Conservation (phyloP, 2,329 filamentous ascomycete species). For the Trichoderma guizhouense region DNA sequence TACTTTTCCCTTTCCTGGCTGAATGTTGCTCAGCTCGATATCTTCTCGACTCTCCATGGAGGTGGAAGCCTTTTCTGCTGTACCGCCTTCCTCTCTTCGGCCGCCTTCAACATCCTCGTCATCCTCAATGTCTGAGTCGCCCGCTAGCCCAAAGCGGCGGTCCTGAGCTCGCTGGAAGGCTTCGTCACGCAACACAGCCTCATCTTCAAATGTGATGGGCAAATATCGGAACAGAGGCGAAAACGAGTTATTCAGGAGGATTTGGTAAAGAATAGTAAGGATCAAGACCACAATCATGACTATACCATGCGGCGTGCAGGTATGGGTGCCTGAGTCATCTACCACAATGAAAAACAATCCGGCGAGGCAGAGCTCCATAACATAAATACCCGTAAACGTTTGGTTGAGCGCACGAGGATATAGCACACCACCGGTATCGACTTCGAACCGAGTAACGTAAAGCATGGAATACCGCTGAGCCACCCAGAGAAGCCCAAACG, state of each 20-base stretch:
- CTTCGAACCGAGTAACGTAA: constrained; percentile 85
- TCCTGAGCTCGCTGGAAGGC: constrained; percentile 80
- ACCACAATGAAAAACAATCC: constrained; percentile 81
- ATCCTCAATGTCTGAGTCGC: constrained; percentile 50
- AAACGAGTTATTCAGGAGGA: constrained; percentile 78
- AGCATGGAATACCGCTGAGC: constrained; percentile 96
- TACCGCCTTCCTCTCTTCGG: background rate
- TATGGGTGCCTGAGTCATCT: constrained; percentile 50
- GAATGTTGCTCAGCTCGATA: constrained; percentile 41
- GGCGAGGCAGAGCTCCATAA: constrained; percentile 88
- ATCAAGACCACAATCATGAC: constrained; percentile 74
- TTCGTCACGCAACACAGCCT: constrained; percentile 85
- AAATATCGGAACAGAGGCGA: constrained; percentile 82
- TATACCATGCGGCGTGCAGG: constrained; percentile 74
- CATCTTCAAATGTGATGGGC: constrained; percentile 92
- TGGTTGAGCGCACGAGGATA: constrained; percentile 94
- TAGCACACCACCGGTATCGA: constrained; percentile 87
- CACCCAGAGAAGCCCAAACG: constrained; percentile 87
- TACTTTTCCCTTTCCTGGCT: constrained; percentile 19
- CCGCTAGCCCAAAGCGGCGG: constrained; percentile 60
- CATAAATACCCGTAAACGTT: constrained; percentile 89
- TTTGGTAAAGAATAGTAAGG: constrained; percentile 74
- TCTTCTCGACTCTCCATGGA: constrained; percentile 36
- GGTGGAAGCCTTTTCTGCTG: constrained; percentile 24
- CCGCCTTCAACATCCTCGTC: constrained; percentile 41